Base-by-base conservation (phyloP, 441 rosid genomes). In the Erodium trifolium region DNA sequence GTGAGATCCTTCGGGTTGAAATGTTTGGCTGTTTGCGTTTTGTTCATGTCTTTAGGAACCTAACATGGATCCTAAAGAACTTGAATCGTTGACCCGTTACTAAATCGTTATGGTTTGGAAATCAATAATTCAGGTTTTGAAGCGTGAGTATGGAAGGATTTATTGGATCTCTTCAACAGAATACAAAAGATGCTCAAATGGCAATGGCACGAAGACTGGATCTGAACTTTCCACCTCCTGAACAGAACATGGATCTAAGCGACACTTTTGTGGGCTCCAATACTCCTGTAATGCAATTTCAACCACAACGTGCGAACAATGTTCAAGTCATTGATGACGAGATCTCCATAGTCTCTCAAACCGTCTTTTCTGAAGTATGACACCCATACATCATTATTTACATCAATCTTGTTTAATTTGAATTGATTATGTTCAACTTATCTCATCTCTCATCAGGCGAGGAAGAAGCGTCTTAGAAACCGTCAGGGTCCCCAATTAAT, bases 141-240 rank as follows among this genome's bases (percentile, higher is more conserved):
- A n/a, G 2, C 41, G 16, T 53, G 60, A 53, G 18, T 53, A 53
- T 1, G 17, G 16, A n/a, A 16, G 19, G 57, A 3, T n/a, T 49
- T 49, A 49, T 49, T 49, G 57, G 57, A n/a, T 49, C 57, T 49
- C 57, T 13, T n/a, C 16, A n/a, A 49, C 18, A 4, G 57, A 4
- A 6, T 49, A n/a, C 57, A 49, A n/a, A 18, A 49, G 17, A 49
- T 13, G 57, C 57, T n/a, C 57, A 49, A 6, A 49, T 49, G 17
- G 2, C 16, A n/a, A 49, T 13, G 57, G 17, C 16, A 49, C 57
- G 17, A 12, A n/a, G 17, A 53, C 19, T 53, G 17, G 60, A 53
- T 53, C 60, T 53, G 19, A 53, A 53, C 19, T 53, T n/a, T 53
- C 60, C 60, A 53, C 60, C 60, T 53, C 60, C 18, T 53, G 60